phyloP scores from a whole-genome alignment of 768 basidiomycete species.

The Russula foetens region DNA sequence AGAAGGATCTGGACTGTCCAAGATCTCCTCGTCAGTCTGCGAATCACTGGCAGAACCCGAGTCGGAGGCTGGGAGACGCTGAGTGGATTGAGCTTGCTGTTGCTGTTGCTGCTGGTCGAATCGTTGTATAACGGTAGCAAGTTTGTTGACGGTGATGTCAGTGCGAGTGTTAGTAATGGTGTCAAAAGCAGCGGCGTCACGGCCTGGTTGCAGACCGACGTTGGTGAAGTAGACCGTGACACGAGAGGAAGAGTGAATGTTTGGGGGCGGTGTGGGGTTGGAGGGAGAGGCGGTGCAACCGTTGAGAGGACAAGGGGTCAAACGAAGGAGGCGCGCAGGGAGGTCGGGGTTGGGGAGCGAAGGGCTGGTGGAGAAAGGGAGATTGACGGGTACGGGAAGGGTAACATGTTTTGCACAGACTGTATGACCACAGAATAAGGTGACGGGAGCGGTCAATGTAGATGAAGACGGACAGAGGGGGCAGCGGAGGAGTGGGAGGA shows the following conservation, averaged over 20 bases:
- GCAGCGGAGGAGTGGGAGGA: conserved; percentile 42
- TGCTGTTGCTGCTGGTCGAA: conserved; percentile 13
- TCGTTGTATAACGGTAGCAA: conserved; percentile 37
- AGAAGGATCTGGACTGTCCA: conserved; percentile 14
- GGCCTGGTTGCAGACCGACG: conserved; percentile 20
- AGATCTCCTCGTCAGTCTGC: conserved; percentile 26
- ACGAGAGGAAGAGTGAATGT: conserved; percentile 36
- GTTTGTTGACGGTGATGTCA: conserved; percentile 54
- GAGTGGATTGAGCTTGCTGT: neutral
- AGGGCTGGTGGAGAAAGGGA: neutral
- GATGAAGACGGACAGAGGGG: conserved; percentile 39
- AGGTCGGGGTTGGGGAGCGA: conserved; percentile 17
- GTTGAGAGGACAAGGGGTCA: conserved; percentile 29
- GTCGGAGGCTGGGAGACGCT: conserved; percentile 17
- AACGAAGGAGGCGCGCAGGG: neutral
- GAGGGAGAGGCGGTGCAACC: conserved; percentile 25
- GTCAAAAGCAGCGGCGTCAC: conserved; percentile 11
- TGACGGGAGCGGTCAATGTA: conserved; percentile 39
- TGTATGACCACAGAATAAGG: conserved; percentile 78
- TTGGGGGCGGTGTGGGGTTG: conserved; percentile 23
- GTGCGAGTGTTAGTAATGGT: conserved; percentile 21
- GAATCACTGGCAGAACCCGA: conserved; percentile 25
- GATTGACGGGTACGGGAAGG: conserved; percentile 10
- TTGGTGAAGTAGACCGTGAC: conserved; percentile 31
- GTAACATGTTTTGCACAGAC: conserved; percentile 44